Evolutionary conservation across 257 asterid genomes (phyloP), one percentile per base, ranked within the genome.

Genomic region (Prunella vulgaris): DNA sequence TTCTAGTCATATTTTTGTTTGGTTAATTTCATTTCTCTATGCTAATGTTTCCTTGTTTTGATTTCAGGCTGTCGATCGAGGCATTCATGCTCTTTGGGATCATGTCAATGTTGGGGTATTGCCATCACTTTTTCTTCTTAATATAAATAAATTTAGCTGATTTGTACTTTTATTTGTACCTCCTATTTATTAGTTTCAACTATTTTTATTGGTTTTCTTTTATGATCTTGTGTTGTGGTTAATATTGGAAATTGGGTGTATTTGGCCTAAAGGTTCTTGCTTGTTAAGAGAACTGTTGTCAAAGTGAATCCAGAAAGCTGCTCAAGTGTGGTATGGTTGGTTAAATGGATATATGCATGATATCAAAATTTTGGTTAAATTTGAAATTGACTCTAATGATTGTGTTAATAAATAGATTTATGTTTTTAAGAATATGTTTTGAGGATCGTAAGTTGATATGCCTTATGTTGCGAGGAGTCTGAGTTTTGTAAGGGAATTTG

Each of bases 31-130:
- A 33, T 69, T 63, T 53, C 21, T 21, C 61, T 22, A 17, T 71
- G 32, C 75, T 64, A 20, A 22, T 49, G 60, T 67, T 70, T 52
- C 52, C 15, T 14, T 74, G 17, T 60, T 62, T 69, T 60, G 67
- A 52, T 84, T 76, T 63, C 88, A 88, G 96, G 90, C 81, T 5
- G 93, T 88, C 72, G 96, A 88, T 71, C 82, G 72, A 67, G 96
- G 96, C 17, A 80, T 86, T 78, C 83, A 74, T 49, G 79, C 73
- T 73, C 70, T 86, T 14, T 88, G 96, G 96, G 90, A 88, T 33
- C 79, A 54, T 74, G 75, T 77, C 82, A 88, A 88, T 67, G 90
- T 71, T 78, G 96, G 96, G 93, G 96, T 88, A 88, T 59, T 72
- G 64, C 38, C 38, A 0, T 27, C 48, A 18, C 49, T 58, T 52